Base-by-base conservation (phyloP, 345 rosid species). In the Erysimum cheiranthoides region DNA sequence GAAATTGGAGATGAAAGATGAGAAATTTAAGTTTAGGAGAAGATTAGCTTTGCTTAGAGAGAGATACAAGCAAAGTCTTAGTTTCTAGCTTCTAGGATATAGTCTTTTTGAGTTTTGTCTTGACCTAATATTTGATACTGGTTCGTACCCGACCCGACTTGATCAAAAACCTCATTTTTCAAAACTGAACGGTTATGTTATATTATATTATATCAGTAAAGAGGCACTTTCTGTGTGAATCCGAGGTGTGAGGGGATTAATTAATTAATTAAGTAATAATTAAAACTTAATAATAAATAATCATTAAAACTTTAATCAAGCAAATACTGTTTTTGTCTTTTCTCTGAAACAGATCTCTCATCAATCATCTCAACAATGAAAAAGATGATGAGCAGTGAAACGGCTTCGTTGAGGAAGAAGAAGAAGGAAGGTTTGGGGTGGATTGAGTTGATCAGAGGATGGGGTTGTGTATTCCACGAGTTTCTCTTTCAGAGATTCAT, bases 371-470 rank as follows among this genome's bases (percentile, higher is more conserved):
- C 2, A 31, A 8, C 27, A 14, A 43, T 51, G 61, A 32, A 12
- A 59, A 66, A 6, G 67, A 71, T 32, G 60, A 70, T 45, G 76
- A 71, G 61, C 31, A 43, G 18, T 36, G 68, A 64, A 61, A 57
- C 61, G 14, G 2, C 4, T 6, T 42, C 39, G 49, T 17, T 13
- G 56, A 36, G 3, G 39, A 58, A 35, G 68, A 61, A 51, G 79
- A 79, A 73, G 81, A 87, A 89, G 83, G 74, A 78, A 40, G 82
- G 84, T n/a, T 80, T 93, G 36, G 96, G 96, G 27, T 94, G 97
- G 97, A 81, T 91, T 1, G 96, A 88, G 78, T 91, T 86, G 88
- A 35, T 85, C 10, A 83, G 85, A 76, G 98, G 98, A 62, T 93
- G 96, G 97, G 34, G 52, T 61, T 54, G 68, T 65, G 79, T 91